Conservation (phyloP, 306 rosid genomes). For the Citrullus amarus region DNA sequence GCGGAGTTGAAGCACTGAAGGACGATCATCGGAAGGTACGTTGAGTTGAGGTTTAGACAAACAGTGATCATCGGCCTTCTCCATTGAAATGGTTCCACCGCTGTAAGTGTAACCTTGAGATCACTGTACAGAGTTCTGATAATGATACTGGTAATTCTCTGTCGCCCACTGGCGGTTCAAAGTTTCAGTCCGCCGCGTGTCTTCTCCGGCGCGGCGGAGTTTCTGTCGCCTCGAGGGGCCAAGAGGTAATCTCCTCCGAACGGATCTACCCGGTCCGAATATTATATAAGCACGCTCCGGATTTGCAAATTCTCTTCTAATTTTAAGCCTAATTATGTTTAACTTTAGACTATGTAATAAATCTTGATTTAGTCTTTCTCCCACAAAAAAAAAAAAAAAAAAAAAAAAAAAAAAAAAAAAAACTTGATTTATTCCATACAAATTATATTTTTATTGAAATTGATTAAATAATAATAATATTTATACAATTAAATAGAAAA, state of each 20-base stretch:
- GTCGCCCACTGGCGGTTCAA: neutral
- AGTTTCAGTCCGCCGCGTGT: neutral
- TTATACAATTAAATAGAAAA: no score
- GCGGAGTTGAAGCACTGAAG: conserved; percentile 27
- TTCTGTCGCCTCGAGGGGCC: neutral
- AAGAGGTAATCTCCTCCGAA: neutral
- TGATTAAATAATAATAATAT: no score
- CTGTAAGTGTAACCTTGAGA: neutral
- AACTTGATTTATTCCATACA: no score
- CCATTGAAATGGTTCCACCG: conserved; percentile 18
- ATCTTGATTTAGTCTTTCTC: no score
- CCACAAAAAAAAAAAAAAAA: no score
- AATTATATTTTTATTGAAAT: no score
- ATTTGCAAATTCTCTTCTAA: neutral
- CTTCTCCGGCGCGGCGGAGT: neutral
- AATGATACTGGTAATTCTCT: neutral
- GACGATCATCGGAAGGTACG: conserved; percentile 20
- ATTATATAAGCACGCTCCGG: neutral
- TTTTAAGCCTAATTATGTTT: neutral
- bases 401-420: no score
- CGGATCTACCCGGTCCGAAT: conserved; percentile 9
- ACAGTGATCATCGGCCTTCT: conserved; percentile 7
- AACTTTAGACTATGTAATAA: no score
- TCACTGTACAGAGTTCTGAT: neutral
- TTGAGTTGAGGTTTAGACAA: conserved; percentile 10